phyloP scores from a whole-genome alignment of 1,284 basidiomycete genomes.

The Rhodotorula sp. region DNA sequence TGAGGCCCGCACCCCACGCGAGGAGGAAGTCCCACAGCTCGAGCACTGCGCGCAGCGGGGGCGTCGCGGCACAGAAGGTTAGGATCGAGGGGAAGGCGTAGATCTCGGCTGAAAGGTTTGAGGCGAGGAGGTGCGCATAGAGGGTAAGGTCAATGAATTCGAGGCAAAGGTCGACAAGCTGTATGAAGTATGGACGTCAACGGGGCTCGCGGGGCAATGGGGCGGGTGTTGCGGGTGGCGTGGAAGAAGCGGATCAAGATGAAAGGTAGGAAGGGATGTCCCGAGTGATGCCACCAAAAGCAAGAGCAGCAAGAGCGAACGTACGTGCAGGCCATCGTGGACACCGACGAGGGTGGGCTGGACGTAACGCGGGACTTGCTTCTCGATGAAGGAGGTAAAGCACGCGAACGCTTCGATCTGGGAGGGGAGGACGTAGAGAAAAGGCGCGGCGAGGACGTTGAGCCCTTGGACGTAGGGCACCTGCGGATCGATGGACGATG shows the following conservation, averaged over 20 bases:
- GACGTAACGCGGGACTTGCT: slow-evolving; percentile 88
- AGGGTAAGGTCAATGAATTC: slow-evolving; percentile 86
- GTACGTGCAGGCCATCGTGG: slow-evolving; percentile 85
- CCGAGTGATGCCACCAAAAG: background rate
- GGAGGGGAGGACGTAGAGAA: slow-evolving; percentile 92
- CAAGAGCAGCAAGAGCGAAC: slow-evolving; percentile 37
- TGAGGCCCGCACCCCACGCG: slow-evolving; percentile 92
- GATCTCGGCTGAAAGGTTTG: slow-evolving; percentile 94
- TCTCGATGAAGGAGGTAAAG: slow-evolving; percentile 92
- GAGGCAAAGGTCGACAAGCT: slow-evolving; percentile 90
- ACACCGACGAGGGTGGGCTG: slow-evolving; percentile 94
- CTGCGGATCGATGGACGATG: slow-evolving; percentile 2
- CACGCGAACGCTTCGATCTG: slow-evolving; percentile 96
- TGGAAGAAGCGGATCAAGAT: no score
- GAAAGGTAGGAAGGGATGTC: no score
- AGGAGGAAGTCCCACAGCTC: slow-evolving; percentile 96
- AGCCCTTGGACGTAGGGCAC: slow-evolving; percentile 35
- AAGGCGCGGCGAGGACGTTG: slow-evolving; percentile 97
- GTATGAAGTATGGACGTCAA: slow-evolving; percentile 3
- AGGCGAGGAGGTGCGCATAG: slow-evolving; percentile 75
- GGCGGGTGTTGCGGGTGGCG: no score
- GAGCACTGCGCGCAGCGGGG: slow-evolving; percentile 89
- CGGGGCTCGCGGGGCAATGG: no score
- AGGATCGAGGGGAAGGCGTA: slow-evolving; percentile 96
- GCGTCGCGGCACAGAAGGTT: slow-evolving; percentile 94